Evolutionary conservation across 768 basidiomycete species (phyloP).

Genomic region (Chalciporus chontae): DNA sequence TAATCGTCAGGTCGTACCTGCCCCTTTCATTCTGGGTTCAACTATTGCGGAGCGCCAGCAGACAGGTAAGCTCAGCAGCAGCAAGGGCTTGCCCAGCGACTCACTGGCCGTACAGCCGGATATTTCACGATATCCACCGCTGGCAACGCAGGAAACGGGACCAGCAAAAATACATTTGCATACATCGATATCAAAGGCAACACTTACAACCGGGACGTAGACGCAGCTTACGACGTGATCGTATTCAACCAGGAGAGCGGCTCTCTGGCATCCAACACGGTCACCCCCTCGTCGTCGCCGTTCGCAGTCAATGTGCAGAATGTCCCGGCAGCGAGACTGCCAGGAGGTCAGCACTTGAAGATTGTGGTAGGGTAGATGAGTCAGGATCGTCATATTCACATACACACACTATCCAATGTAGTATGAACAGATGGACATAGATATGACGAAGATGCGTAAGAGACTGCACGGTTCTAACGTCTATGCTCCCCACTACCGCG

Average conservation of each 20-base stretch:
- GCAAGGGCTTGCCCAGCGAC: neutral
- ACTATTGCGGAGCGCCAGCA: conserved; percentile 58
- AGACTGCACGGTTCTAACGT: neutral
- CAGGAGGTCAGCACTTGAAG: conserved; percentile 26
- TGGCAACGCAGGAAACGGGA: conserved; percentile 63
- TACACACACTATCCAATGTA: neutral
- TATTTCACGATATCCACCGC: conserved; percentile 43
- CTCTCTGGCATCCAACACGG: conserved; percentile 32
- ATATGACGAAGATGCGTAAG: conserved; percentile 1
- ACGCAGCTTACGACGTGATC: conserved; percentile 59
- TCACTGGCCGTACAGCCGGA: conserved; percentile 37
- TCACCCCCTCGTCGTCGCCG: conserved; percentile 9
- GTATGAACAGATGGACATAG: conserved; percentile 9
- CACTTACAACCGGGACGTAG: conserved; percentile 58
- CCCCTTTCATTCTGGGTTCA: conserved; percentile 55
- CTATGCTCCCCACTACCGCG: conserved; percentile 5
- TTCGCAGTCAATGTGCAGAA: neutral
- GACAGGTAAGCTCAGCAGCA: conserved; percentile 40
- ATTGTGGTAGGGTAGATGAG: neutral
- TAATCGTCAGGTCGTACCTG: conserved; percentile 52
- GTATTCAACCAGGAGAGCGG: conserved; percentile 57
- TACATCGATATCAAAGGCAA: conserved; percentile 60
- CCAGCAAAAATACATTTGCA: conserved; percentile 62
- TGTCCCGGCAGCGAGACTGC: conserved; percentile 30
- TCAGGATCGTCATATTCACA: neutral